Base-by-base conservation (phyloP, 2,329 filamentous ascomycete genomes). In the Aspergillus aculeatinus region DNA sequence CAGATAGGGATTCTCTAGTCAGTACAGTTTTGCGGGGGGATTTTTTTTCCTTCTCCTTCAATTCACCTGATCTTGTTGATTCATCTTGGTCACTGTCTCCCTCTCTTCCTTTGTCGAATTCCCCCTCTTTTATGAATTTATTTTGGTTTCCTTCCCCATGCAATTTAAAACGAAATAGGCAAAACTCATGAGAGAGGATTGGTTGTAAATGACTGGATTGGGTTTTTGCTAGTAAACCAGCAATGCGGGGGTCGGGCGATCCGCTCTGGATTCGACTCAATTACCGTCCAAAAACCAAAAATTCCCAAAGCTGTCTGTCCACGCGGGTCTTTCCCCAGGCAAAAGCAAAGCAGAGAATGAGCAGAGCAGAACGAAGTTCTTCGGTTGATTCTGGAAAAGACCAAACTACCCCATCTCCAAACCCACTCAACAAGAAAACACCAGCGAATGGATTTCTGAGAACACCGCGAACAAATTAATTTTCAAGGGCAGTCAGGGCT, bases 181-280 rank as follows among this genome's bases (percentile, higher is more conserved):
- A 47, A 54, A 25, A 14, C 33, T n/a, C 11, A 11, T 11, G 39
- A 16, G 14, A 16, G 14, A 44, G 39, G 39, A 44, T 44, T 44
- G 51, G 25, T 49, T 44, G 39, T 19, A 44, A 44, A 44, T 44
- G 39, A 44, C 39, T 44, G 39, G 39, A 44, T 63, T 63, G 61
- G 63, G 58, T 61, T 65, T 61, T 65, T 58, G 59, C 58, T 65
- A 64, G 62, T 57, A 48, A 49, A 52, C 59, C 55, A 59, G 62
- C 49, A 64, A 65, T 66, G 62, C 63, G 64, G 64, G 64, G 62
- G 62, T 62, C 58, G 57, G 60, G 56, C 58, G 62, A 65, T 65
- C 62, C 58, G 59, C 55, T 47, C 53, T 47, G 52, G 29, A 47
- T 33, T 27, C 44, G 42, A 44, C 23, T 31, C 42, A 55, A 48